These are phyloP conservation scores for Diaporthe amygdali DNA, from an alignment of 2,329 filamentous ascomycete species.

Conservation along the genomic window DNA sequence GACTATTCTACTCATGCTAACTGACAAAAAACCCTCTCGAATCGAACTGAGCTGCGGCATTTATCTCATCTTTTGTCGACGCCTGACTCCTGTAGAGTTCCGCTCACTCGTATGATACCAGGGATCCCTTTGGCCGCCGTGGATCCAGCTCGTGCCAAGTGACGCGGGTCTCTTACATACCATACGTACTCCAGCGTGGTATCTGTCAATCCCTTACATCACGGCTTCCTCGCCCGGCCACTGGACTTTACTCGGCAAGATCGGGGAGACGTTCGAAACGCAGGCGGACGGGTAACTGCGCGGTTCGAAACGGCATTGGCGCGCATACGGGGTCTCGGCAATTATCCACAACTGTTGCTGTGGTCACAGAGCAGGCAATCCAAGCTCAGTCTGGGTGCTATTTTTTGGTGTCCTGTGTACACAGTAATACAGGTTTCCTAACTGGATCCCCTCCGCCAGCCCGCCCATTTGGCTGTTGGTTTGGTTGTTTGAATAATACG, in stretches of 20 bases:
- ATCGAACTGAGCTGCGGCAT: background rate
- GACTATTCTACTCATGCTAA: background rate
- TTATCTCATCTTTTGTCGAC: background rate
- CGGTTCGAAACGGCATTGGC: slow-evolving; percentile 4
- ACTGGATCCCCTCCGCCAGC: background rate
- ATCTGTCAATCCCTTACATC: slow-evolving; percentile 9
- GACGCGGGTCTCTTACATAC: slow-evolving; percentile 1
- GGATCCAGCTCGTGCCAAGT: slow-evolving; percentile 4
- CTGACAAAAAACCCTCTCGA: too few relatives aligned
- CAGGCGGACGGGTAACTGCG: background rate
- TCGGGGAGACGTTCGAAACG: slow-evolving; percentile 1
- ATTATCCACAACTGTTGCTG: background rate
- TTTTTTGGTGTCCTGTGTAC: background rate
- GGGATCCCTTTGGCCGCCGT: slow-evolving; percentile 2
- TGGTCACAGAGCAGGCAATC: background rate
- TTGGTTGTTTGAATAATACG: slow-evolving; percentile 10
- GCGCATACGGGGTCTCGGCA: background rate
- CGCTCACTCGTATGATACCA: background rate
- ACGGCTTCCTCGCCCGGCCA: background rate
- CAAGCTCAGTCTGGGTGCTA: background rate
- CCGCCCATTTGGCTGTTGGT: background rate
- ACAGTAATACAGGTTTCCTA: background rate
- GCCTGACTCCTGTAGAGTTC: slow-evolving; percentile 6
- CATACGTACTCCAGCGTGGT: background rate
- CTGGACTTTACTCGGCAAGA: slow-evolving; percentile 12